phyloP scores from a whole-genome alignment of 306 rosid species.

The Ceratonia siliqua region DNA sequence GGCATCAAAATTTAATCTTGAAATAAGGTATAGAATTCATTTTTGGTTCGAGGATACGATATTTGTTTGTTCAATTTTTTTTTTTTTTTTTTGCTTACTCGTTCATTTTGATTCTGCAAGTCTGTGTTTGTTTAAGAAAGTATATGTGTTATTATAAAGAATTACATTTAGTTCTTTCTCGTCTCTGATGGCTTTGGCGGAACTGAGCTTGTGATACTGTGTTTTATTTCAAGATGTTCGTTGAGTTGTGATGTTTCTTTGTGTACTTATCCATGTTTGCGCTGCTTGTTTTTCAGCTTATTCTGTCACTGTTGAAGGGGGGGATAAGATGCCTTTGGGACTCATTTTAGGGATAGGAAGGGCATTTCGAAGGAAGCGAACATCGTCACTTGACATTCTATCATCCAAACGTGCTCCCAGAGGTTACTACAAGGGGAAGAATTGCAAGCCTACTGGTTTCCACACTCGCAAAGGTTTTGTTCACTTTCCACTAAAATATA shows the following conservation, averaged over 20 bases:
- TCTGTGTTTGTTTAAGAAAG: too few relatives aligned
- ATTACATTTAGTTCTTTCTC: background rate
- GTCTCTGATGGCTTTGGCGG: background rate
- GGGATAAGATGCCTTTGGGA: slow-evolving; percentile 50
- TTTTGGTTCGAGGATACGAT: too few relatives aligned
- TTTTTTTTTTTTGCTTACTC: background rate
- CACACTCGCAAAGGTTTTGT: slow-evolving; percentile 79
- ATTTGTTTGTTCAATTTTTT: too few relatives aligned
- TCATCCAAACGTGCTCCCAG: slow-evolving; percentile 83
- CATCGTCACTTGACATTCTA: slow-evolving; percentile 65
- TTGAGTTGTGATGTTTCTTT: background rate
- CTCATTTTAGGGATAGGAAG: slow-evolving; percentile 53
- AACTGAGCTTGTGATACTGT: background rate
- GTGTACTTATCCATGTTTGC: background rate
- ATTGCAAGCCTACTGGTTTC: slow-evolving; percentile 91
- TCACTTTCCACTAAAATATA: background rate
- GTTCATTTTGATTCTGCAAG: background rate
- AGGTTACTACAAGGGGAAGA: slow-evolving; percentile 81
- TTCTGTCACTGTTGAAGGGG: slow-evolving; percentile 9
- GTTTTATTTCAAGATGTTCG: background rate
- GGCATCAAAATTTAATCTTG: too few relatives aligned
- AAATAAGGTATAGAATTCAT: too few relatives aligned
- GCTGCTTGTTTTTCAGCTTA: background rate
- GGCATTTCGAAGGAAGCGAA: slow-evolving; percentile 47
- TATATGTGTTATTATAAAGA: background rate